phyloP scores from a whole-genome alignment of 495 filamentous ascomycete species.

The Neurospora cerealis region DNA sequence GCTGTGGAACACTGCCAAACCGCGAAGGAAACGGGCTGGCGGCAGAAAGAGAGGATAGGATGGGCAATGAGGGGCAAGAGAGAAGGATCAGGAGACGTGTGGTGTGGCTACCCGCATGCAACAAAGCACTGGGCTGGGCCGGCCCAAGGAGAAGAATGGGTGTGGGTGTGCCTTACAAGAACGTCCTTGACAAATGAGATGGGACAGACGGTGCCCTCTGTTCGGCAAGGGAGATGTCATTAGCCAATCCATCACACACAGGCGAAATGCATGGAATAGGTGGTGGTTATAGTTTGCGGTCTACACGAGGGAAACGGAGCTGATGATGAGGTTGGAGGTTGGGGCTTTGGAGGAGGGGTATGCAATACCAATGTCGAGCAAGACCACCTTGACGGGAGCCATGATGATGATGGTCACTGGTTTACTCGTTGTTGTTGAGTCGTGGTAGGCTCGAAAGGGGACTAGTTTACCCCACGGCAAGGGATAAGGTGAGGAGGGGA shows the following conservation, averaged over 20 bases:
- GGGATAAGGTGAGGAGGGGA: not conserved
- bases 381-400: conserved; percentile 29
- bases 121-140: not conserved
- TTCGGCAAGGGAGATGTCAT: conserved; percentile 18
- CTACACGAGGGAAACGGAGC: not conserved
- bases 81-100: not conserved
- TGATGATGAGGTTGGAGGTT: not conserved
- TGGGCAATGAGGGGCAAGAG: not conserved
- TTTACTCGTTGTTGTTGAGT: not conserved
- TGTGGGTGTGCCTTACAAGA: conserved; percentile 40
- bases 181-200: conserved; percentile 65
- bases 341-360: not conserved
- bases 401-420: conserved; percentile 9
- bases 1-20: not conserved
- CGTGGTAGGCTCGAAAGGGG: not conserved
- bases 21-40: not conserved
- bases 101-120: not conserved
- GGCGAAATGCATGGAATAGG: conserved; percentile 18
- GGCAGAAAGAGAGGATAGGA: not conserved
- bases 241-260: conserved; percentile 22
- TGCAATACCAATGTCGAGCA: conserved; percentile 42
- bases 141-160: not conserved
- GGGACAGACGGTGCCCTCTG: conserved; percentile 62
- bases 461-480: not conserved
- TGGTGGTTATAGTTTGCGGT: not conserved